A percentile compares a stretch with the other conserved stretches of the same genome.
Conservation (phyloP, 148 eudicot species). For the Nyssa sinensis region DNA sequence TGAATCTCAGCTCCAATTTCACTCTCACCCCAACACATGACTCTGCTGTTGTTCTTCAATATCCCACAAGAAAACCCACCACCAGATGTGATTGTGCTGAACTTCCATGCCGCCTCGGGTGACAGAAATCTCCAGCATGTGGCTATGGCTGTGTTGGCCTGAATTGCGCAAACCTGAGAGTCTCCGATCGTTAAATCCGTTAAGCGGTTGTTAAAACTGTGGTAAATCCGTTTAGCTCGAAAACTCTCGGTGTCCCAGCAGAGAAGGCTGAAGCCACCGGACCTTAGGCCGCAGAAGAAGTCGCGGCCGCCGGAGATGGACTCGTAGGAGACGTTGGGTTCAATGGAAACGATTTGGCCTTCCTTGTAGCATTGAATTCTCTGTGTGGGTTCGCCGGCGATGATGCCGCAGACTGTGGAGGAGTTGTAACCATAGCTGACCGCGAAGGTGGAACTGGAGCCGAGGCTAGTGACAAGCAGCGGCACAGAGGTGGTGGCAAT, state of each 20-base stretch:
- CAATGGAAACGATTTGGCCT: constrained; percentile 22
- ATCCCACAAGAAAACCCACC: constrained; percentile 57
- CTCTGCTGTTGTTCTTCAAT: constrained; percentile 26
- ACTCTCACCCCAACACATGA: constrained; percentile 52
- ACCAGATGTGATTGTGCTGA: constrained; percentile 43
- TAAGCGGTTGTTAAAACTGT: constrained; percentile 20
- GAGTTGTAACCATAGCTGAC: constrained; percentile 24
- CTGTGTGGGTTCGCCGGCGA: constrained; percentile 42
- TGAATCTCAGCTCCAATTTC: constrained; percentile 46
- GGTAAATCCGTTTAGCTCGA: constrained; percentile 22
- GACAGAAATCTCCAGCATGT: constrained; percentile 41
- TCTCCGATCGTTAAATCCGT: constrained; percentile 33
- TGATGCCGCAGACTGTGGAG: constrained; percentile 46
- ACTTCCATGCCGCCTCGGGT: constrained; percentile 21
- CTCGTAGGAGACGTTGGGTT: constrained; percentile 37
- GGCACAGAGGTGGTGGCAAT: constrained; percentile 17
- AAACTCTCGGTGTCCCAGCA: constrained; percentile 49
- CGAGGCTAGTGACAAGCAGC: constrained; percentile 29
- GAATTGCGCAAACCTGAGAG: constrained; percentile 47
- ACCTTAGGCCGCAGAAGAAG: constrained; percentile 42
- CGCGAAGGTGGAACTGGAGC: constrained; percentile 45
- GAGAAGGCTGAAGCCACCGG: constrained; percentile 40
- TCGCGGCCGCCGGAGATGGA: constrained; percentile 47
- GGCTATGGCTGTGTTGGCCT: constrained; percentile 22
- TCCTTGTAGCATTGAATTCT: constrained; percentile 39